Conservation (phyloP, 352 stramenopile genomes). For the Globisporangium abappressorium region DNA sequence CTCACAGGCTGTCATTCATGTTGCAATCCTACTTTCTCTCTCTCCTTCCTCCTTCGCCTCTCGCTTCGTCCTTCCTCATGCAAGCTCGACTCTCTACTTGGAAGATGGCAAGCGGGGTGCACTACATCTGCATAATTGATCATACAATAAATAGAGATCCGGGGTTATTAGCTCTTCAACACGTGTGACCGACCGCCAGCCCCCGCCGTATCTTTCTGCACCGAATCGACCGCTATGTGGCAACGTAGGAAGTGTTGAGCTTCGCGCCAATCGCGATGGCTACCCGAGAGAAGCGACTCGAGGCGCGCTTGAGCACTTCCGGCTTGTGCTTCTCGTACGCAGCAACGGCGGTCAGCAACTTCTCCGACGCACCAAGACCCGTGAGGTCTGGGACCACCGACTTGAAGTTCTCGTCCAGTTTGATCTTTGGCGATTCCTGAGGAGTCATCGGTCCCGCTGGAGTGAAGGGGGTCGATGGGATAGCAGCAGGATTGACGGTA, state of each 20-base stretch:
- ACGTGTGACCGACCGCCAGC: background rate
- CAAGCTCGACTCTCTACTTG: background rate
- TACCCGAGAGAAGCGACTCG: slow-evolving; percentile 63
- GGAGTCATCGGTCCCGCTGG: slow-evolving; percentile 1
- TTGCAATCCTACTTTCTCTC: background rate
- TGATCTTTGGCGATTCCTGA: slow-evolving; percentile 27
- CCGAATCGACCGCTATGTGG: slow-evolving; percentile 1
- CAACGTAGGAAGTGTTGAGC: slow-evolving; percentile 66
- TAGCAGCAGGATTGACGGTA: background rate
- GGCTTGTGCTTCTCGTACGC: slow-evolving; percentile 85
- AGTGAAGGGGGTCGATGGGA: slow-evolving; percentile 1
- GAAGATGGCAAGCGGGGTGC: background rate
- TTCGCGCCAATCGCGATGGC: slow-evolving; percentile 75
- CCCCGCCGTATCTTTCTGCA: background rate
- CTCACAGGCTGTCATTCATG: background rate
- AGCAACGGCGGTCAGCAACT: slow-evolving; percentile 71
- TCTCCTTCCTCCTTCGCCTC: background rate
- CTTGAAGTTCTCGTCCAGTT: slow-evolving; percentile 51
- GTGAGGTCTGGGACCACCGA: slow-evolving; percentile 75
- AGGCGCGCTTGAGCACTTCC: slow-evolving; percentile 64
- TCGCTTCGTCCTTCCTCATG: background rate
- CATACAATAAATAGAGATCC: slow-evolving; percentile 16
- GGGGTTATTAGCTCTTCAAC: background rate
- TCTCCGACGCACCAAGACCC: slow-evolving; percentile 70
- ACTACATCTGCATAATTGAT: background rate